A percentile compares a stretch with the other conserved stretches of the same genome.
Conservation (phyloP, 2,329 filamentous ascomycete species). For the Plectosphaerella plurivora region DNA sequence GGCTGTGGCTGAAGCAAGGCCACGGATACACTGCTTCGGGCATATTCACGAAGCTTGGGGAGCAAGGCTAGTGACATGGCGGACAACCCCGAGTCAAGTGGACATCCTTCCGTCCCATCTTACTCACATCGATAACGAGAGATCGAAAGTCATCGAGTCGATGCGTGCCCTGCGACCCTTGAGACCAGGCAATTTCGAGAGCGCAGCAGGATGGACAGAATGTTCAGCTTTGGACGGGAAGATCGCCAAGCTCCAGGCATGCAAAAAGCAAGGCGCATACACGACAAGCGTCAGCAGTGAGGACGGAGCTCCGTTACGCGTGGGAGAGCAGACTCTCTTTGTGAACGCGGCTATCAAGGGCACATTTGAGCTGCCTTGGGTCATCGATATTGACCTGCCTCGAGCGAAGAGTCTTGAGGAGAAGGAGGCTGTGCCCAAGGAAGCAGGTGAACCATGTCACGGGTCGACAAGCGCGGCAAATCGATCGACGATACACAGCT, state of each 20-base stretch:
- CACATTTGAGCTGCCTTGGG: constrained; percentile 39
- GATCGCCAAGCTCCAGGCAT: constrained; percentile 11
- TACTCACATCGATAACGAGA: constrained; percentile 36
- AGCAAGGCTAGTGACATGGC: constrained; percentile 44
- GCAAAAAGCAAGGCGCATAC: constrained; percentile 19
- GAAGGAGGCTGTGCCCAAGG: too few species aligned
- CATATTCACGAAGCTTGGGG: constrained; percentile 27
- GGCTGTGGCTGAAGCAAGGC: constrained; percentile 19
- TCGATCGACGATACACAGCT: too few species aligned
- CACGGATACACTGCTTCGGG: constrained; percentile 29
- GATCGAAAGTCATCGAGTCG: constrained; percentile 28
- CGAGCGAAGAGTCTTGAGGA: not conserved
- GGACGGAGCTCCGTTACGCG: constrained; percentile 22
- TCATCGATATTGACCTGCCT: constrained; percentile 44
- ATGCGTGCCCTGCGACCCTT: constrained; percentile 19
- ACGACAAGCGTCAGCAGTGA: constrained; percentile 31
- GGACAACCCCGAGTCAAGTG: constrained; percentile 4
- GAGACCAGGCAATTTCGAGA: too few species aligned
- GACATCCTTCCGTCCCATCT: constrained; percentile 27
- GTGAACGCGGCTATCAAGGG: constrained; percentile 55
- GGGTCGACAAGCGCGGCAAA: too few species aligned
- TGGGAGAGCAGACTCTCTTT: constrained; percentile 49
- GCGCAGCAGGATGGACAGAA: too few species aligned
- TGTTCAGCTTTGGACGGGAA: too few species aligned
- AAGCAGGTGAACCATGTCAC: too few species aligned